These are phyloP conservation scores for Ceratocystis ficicola DNA, from an alignment of 2,329 filamentous ascomycete species.

Conservation along the genomic window DNA sequence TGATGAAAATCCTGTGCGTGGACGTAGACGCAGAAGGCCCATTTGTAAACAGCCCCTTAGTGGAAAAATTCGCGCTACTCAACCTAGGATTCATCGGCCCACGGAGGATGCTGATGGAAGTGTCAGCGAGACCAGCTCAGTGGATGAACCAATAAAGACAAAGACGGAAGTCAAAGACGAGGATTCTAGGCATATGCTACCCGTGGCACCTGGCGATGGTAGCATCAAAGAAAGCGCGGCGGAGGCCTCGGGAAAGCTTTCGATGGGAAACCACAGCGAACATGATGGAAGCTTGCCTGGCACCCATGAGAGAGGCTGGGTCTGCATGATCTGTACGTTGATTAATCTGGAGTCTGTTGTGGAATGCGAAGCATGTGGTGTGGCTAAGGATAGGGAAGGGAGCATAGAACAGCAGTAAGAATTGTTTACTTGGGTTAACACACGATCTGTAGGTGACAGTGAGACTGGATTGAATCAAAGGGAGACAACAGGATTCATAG, in stretches of 20 bases:
- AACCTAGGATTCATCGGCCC: neutral
- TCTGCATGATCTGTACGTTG: neutral
- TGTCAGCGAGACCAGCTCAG: constrained; percentile 9
- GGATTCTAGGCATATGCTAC: neutral
- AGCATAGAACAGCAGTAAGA: neutral
- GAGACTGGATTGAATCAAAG: neutral
- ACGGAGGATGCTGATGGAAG: neutral
- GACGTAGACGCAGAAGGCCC: neutral
- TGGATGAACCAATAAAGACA: neutral
- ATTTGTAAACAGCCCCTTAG: neutral
- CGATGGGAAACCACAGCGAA: neutral
- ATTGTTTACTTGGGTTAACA: neutral
- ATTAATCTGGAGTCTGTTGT: neutral
- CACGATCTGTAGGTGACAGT: neutral
- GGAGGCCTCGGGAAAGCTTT: neutral
- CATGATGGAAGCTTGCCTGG: neutral
- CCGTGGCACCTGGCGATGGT: neutral
- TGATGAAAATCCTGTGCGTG: neutral
- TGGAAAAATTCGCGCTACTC: neutral
- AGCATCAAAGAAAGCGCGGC: neutral
- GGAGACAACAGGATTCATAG: neutral
- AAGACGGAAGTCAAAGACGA: neutral
- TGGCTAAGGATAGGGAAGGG: neutral
- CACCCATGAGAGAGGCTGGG: neutral
- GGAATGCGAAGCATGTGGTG: neutral